phyloP scores from a whole-genome alignment of 768 basidiomycete species.

The Fibroporia radiculosa region DNA sequence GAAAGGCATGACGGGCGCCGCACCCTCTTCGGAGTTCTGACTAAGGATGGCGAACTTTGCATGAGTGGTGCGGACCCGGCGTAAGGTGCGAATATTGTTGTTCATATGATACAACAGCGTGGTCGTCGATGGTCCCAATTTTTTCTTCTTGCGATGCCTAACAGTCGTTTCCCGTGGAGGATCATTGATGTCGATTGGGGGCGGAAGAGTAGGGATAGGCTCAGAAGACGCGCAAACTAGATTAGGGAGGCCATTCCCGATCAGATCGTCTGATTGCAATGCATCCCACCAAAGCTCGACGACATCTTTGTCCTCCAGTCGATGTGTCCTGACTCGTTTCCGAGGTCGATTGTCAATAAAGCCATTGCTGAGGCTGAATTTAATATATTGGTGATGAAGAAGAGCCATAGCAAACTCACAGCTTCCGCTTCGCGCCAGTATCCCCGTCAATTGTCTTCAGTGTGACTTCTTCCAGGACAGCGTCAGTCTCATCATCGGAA shows the following conservation, averaged over 20 bases:
- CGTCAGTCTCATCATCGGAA: slow-evolving; percentile 16
- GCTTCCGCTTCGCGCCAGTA: slow-evolving; percentile 60
- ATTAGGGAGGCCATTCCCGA: slow-evolving; percentile 58
- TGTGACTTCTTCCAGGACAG: slow-evolving; percentile 20
- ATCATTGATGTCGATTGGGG: slow-evolving; percentile 12
- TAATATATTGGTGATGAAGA: background rate
- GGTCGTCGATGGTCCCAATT: slow-evolving; percentile 11
- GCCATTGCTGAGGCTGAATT: slow-evolving; percentile 18
- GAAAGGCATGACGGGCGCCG: slow-evolving; percentile 2
- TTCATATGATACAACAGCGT: slow-evolving; percentile 68
- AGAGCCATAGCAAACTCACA: slow-evolving; percentile 32
- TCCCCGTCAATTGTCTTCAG: slow-evolving; percentile 22
- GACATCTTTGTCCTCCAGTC: slow-evolving; percentile 35
- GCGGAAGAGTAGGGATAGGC: slow-evolving; percentile 14
- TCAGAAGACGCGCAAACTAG: slow-evolving; percentile 23
- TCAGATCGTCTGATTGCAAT: slow-evolving; percentile 49
- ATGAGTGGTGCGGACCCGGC: slow-evolving; percentile 66
- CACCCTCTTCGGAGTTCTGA: slow-evolving; percentile 25
- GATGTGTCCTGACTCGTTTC: slow-evolving; percentile 50
- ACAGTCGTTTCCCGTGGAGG: slow-evolving; percentile 16
- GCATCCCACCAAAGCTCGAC: slow-evolving; percentile 72
- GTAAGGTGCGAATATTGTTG: slow-evolving; percentile 66
- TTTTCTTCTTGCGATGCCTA: slow-evolving; percentile 30
- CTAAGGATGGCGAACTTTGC: slow-evolving; percentile 57
- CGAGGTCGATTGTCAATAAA: slow-evolving; percentile 39